Base-by-base conservation (phyloP, 2,329 filamentous ascomycete species). In the Colletotrichum sp. region DNA sequence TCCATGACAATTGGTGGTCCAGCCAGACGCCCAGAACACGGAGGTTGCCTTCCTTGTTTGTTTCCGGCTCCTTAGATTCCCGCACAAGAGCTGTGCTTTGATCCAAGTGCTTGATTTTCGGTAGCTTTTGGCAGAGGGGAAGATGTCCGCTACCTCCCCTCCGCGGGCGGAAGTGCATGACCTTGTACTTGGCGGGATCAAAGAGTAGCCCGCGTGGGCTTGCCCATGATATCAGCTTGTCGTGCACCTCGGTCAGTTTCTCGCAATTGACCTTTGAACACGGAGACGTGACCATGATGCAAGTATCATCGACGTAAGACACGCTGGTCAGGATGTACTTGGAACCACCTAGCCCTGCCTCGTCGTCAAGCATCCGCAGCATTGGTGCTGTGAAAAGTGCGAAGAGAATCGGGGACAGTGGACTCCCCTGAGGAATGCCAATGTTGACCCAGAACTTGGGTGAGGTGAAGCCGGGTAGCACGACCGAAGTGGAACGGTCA, bases 391-490 rank as follows among this genome's bases (percentile, higher is more conserved):
- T 39, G 52, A 72, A 72, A 0, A 72, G 24, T 5, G 4, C 62
- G 7, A 72, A 67, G n/a, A 72, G 30, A 8, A 72, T 59, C 12
- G 70, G 70, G 1, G 70, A 72, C 24, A 72, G 15, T 18, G 70
- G 70, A 2, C 70, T 72, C 8, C 70, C 70, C 32, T 72, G 70
- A 9, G 70, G 60, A n/a, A 72, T 72, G 63, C 70, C 70, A 30
- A 72, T 28, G 18, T 21, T 3, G 32, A 59, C 21, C 62, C 44
- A 39, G 44, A 66, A 67, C 49, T 30, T 57, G 21, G 30, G 30
- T 3, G 70, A 67, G 26, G 24, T 44, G 62, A 36, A 60, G 32
- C 70, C 70, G 5, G 70, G 62, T 3, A 72, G 12, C 21, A 32
- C 15, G 7, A 59, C 8, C 15, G 24, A 34, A 3, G 44, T 59